Base-by-base conservation (phyloP, 305 asterid species). In the Rubia occidens region DNA sequence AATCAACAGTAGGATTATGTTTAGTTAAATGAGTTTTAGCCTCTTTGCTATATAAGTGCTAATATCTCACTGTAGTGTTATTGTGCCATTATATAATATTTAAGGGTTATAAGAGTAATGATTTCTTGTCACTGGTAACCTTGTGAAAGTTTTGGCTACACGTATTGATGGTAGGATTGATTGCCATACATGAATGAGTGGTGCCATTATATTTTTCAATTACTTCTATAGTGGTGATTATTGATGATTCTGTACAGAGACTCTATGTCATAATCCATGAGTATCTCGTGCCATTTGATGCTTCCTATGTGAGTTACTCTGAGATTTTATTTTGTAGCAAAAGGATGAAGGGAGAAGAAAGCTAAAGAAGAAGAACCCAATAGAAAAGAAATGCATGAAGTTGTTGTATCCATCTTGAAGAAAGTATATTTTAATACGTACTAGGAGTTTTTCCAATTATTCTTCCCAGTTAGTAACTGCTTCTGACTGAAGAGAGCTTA, bases 341-440 rank as follows among this genome's bases (percentile, higher is more conserved):
- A 86, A 74, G 80, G 60, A 47, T 80, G 79, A 78, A 74, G 79
- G 60, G 58, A 49, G 47, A 79, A 77, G 63, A 29, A 83, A 58
- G 86, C 79, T 43, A 83, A 74, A 75, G 77, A 75, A 72, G 79
- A 29, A 29, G 24, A 24, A 24, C 0, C 32, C 2, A 29, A 2
- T 0, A 29, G 3, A 29, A 2, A 29, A 2, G 32, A 29, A 29
- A 29, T 29, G 32, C 32, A 29, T 29, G 32, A 29, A 1, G 32
- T 29, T 29, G 32, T 29, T 24, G 24, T 24, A 29, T 29, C 32
- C 32, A 29, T 29, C 32, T 29, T 29, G 32, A 29, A 29, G 32
- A 29, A 29, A 29, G 32, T 29, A 29, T 2, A 29, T 29, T 29
- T 29, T 29, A 29, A 29, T 29, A 29, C 2, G 32, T 29, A 2